Conservation (phyloP, 345 rosid genomes). For the Hypericum androsaemum region DNA sequence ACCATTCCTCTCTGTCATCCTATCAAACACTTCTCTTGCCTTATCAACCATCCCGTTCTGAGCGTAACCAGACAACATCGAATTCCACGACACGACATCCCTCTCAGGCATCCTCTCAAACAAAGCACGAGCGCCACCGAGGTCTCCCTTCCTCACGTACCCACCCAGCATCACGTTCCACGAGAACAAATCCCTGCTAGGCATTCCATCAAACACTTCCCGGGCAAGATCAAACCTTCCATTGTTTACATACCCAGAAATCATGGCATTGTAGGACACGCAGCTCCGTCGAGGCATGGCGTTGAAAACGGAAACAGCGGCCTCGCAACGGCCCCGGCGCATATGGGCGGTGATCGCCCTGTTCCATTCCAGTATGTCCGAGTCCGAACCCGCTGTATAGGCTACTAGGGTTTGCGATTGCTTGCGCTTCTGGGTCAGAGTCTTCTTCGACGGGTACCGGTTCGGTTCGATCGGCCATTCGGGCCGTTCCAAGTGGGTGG, state of each 20-base stretch:
- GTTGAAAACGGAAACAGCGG: conserved; percentile 37
- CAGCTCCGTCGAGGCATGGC: conserved; percentile 51
- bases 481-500: too few relatives aligned
- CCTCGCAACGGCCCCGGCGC: conserved; percentile 34
- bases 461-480: not conserved
- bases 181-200: conserved; percentile 36
- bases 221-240: conserved; percentile 31
- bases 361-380: conserved; percentile 42
- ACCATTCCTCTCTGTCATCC: conserved; percentile 36
- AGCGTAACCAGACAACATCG: conserved; percentile 44
- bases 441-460: conserved; percentile 31
- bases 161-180: conserved; percentile 48
- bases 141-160: conserved; percentile 26
- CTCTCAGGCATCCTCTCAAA: conserved; percentile 37
- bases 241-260: conserved; percentile 36
- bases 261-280: conserved; percentile 49
- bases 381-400: conserved; percentile 15
- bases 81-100: conserved; percentile 47
- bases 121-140: conserved; percentile 30
- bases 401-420: conserved; percentile 5
- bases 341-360: conserved; percentile 42
- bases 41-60: conserved; percentile 51
- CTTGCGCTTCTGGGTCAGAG: conserved; percentile 11
- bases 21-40: conserved; percentile 37
- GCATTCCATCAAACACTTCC: conserved; percentile 39